Percentiles rank a stretch among this genome's conserved stretches.
These are phyloP conservation scores for Diplogelasinospora grovesii DNA, from an alignment of 495 filamentous ascomycete species.

Conservation along the genomic window DNA sequence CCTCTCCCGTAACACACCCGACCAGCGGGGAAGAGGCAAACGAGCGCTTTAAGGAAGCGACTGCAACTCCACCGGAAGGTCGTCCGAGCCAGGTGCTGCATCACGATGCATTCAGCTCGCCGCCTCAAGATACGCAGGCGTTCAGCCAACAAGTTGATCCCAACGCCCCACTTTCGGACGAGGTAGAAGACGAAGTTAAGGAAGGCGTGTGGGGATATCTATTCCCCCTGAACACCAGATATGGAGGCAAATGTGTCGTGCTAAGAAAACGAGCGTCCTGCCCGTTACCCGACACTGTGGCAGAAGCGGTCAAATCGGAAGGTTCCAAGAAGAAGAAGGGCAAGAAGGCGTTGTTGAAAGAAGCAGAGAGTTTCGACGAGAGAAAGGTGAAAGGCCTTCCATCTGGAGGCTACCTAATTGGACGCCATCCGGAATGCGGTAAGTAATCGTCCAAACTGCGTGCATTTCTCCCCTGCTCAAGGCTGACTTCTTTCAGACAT, in stretches of 20 bases:
- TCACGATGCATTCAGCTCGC: constrained; percentile 41
- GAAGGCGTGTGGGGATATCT: constrained; percentile 97
- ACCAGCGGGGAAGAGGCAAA: constrained; percentile 45
- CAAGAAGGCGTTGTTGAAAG: constrained; percentile 36
- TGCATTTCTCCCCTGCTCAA: too few species aligned
- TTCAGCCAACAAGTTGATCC: constrained; percentile 77
- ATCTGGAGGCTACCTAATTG: constrained; percentile 84
- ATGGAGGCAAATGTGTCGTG: constrained; percentile 61
- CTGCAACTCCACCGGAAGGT: constrained; percentile 63
- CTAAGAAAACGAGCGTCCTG: constrained; percentile 63
- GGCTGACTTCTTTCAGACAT: too few species aligned
- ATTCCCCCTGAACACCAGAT: constrained; percentile 65
- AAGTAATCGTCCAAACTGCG: constrained; percentile 26
- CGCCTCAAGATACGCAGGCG: constrained; percentile 54
- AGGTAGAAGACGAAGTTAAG: constrained; percentile 77
- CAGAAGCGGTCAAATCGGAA: constrained; percentile 10
- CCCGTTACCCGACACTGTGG: constrained; percentile 41
- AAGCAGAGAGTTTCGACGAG: constrained; percentile 54
- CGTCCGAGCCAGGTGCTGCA: constrained; percentile 50
- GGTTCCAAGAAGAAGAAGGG: constrained; percentile 26
- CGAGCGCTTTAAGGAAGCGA: constrained; percentile 61
- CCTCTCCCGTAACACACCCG: constrained; percentile 72
- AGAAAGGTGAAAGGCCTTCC: constrained; percentile 50
- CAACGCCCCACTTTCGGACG: constrained; percentile 65
- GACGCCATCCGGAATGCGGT: constrained; percentile 93